Evolutionary conservation across 768 basidiomycete genomes (phyloP).

Genomic region (Tulasnella sp.): DNA sequence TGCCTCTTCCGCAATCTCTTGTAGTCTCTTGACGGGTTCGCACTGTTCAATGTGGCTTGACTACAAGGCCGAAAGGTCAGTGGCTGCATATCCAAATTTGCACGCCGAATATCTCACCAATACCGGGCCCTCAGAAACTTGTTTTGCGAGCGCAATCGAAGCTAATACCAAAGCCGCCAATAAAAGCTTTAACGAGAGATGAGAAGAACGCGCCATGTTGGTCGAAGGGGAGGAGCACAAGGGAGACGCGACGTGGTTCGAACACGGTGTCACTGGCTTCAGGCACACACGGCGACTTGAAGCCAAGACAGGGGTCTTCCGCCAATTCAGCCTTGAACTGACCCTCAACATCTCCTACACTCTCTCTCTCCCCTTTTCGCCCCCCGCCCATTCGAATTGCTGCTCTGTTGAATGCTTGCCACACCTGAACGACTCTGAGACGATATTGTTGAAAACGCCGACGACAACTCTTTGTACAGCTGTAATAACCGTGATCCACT

Average conservation of each 20-base stretch:
- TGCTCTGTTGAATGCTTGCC: background rate
- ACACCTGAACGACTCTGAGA: background rate
- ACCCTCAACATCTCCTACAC: background rate
- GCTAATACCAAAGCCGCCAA: background rate
- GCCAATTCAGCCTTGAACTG: background rate
- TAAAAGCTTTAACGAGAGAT: background rate
- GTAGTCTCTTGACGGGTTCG: conserved; percentile 40
- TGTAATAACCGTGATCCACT: background rate
- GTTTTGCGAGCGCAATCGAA: background rate
- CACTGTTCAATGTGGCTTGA: conserved; percentile 41
- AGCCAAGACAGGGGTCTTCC: conserved; percentile 8
- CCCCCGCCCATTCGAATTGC: background rate
- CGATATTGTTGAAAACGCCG: background rate
- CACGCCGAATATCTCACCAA: background rate
- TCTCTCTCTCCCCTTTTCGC: background rate
- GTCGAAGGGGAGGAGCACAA: background rate
- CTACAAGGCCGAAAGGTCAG: conserved; percentile 27
- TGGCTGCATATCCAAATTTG: conserved; percentile 1
- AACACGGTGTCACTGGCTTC: background rate
- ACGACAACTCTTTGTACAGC: background rate
- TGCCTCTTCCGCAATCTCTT: conserved; percentile 50
- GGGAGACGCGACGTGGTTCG: background rate
- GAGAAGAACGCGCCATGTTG: background rate
- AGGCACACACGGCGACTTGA: conserved; percentile 3
- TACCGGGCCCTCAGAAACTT: background rate